Conservation (phyloP, 2,329 filamentous ascomycete genomes). For the Parastagonospora avenae region DNA sequence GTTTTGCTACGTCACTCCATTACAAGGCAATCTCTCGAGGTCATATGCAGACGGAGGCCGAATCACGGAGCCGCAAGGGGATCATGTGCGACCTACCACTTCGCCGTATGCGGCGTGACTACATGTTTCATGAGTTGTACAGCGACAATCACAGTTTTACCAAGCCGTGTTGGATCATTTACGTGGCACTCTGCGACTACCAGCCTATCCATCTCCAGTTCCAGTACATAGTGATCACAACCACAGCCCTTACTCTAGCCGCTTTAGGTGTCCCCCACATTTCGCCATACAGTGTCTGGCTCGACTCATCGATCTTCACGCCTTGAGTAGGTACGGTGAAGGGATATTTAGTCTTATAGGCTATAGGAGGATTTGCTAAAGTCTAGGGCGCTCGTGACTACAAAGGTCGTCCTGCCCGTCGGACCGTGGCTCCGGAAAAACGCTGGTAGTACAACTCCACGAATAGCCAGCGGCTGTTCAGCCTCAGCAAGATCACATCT, state of each 20-base stretch:
- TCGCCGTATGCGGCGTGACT: constrained; percentile 39
- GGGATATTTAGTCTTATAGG: neutral
- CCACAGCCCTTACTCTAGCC: constrained; percentile 11
- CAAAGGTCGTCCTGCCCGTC: constrained; percentile 17
- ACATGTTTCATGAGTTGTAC: constrained; percentile 49
- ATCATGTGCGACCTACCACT: constrained; percentile 44
- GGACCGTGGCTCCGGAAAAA: constrained; percentile 34
- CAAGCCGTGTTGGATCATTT: constrained; percentile 22
- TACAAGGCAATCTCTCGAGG: constrained; percentile 38
- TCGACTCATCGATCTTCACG: neutral
- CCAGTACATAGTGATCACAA: constrained; percentile 7
- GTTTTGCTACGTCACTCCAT: constrained; percentile 35
- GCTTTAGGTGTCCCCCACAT: constrained; percentile 1
- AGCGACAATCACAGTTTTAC: constrained; percentile 30
- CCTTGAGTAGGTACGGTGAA: neutral
- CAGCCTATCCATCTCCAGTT: constrained; percentile 17
- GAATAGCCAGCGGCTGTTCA: constrained; percentile 27
- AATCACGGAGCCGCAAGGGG: constrained; percentile 41
- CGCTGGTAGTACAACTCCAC: constrained; percentile 25
- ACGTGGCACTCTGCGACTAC: constrained; percentile 27
- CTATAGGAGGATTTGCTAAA: neutral
- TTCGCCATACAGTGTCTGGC: neutral
- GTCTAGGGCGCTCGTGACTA: constrained; percentile 16
- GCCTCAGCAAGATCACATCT: neutral
- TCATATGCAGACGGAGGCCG: constrained; percentile 39